Evolutionary conservation across 1,284 basidiomycete species (phyloP), one percentile per base, ranked within the genome.

Genomic region (Cystobasidium slooffiae): DNA sequence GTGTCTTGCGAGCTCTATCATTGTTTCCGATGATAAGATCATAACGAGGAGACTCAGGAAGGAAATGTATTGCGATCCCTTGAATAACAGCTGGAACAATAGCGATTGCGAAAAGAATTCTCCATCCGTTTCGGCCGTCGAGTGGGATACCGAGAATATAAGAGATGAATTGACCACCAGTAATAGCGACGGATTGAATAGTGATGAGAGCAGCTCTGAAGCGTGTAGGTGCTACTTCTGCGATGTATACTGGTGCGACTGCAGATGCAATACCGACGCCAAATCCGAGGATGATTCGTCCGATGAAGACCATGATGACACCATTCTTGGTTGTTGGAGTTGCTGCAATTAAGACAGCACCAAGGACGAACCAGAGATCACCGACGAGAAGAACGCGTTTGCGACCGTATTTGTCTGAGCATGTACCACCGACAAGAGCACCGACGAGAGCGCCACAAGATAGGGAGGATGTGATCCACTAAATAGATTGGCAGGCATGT

Each of bases 161-260:
- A 10, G 75, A 49, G 44, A 79, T 59, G 53, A 79, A 76, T 56
- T 79, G 79, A 49, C 79, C 79, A n/a, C 62, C 68, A 1, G 79
- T 80, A 56, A 80, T 76, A 20, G 75, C 67, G 8, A 78, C 75
- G n/a, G 77, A 75, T 44, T 77, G 84, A 72, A 84, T 80, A 0
- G 83, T 83, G 5, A 93, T 91, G 86, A 93, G 88, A 44, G 90
- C 84, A 0, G 91, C 92, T 18, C 91, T 86, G 55, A 91, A 85
- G 0, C 70, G 61, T 3, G 90, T 91, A 0, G 91, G 91, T 0
- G 90, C 88, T 31, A 93, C 85, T 81, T 93, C 91, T 79, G 91
- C 90, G 70, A 94, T 92, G 81, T 92, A 93, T 6, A 93, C 84
- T 3, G 91, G 91, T 0, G 90, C 89, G 67, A 91, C 87, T 78